These are phyloP conservation scores for Ottelia alismoides DNA, from an alignment of 106 monocot genomes.

Conservation along the genomic window DNA sequence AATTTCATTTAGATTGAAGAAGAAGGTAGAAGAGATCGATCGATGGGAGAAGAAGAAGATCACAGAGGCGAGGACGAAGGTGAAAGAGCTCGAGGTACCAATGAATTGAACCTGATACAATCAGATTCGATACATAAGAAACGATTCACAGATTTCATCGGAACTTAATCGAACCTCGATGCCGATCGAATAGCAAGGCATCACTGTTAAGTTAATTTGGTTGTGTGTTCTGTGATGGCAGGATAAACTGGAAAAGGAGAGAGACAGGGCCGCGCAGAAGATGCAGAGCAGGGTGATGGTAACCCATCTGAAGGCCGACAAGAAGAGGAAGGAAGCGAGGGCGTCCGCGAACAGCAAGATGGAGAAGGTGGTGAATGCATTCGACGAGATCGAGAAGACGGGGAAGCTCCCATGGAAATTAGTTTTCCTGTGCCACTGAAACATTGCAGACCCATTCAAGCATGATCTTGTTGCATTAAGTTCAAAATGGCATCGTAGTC, in stretches of 20 bases:
- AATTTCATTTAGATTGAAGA: slow-evolving; percentile 39
- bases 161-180: too few relatives aligned
- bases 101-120: too few relatives aligned
- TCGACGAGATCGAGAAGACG: slow-evolving; percentile 16
- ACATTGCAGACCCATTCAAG: too few relatives aligned
- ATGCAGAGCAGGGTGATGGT: slow-evolving; percentile 27
- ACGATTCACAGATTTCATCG: too few relatives aligned
- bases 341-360: slow-evolving; percentile 21
- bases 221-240: slow-evolving; percentile 4
- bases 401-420: slow-evolving; percentile 36
- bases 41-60: slow-evolving; percentile 35
- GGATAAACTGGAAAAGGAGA: slow-evolving; percentile 30
- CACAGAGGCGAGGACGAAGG: slow-evolving; percentile 26
- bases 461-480: too few relatives aligned
- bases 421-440: slow-evolving; percentile 24
- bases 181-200: too few relatives aligned
- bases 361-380: slow-evolving; percentile 1
- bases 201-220: too few relatives aligned
- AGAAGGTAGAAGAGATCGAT: slow-evolving; percentile 22
- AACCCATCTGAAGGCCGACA: slow-evolving; percentile 26
- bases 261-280: slow-evolving; percentile 19
- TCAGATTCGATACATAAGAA: neutral
- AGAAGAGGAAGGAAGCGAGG: slow-evolving; percentile 28
- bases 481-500: too few relatives aligned
- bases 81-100: slow-evolving; percentile 36